Conservation (phyloP, 495 filamentous ascomycete species). For the Oidiodendron maius region DNA sequence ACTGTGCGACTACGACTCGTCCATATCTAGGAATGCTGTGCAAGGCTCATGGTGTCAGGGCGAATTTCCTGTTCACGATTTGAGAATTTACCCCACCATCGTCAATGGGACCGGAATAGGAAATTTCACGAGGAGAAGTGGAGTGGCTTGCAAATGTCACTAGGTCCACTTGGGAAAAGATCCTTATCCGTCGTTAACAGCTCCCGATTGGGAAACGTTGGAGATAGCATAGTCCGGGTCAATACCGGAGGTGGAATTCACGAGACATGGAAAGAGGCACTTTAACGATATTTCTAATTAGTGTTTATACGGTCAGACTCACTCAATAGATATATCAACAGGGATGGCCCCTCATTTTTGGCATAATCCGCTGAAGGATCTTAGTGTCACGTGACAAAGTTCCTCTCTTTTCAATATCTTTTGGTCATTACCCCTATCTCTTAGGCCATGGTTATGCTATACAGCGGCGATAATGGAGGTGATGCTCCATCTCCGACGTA, state of each 20-base stretch:
- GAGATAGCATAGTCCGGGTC: neutral
- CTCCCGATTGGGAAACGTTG: neutral
- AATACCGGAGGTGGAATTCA: neutral
- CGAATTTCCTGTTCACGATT: neutral
- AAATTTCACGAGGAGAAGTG: neutral
- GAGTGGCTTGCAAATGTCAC: neutral
- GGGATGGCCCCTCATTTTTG: neutral
- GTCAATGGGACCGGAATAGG: neutral
- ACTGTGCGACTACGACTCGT: neutral
- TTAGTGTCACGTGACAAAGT: neutral
- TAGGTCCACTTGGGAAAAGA: neutral
- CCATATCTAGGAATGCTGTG: neutral
- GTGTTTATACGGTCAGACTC: neutral
- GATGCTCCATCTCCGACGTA: conserved; percentile 10
- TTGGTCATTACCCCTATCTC: neutral
- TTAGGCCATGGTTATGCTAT: no score
- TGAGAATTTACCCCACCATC: neutral
- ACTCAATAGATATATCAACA: neutral
- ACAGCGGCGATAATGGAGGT: neutral
- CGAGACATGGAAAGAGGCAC: no score
- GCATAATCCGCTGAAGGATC: neutral
- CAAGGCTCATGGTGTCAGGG: neutral
- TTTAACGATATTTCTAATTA: no score
- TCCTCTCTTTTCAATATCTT: neutral
- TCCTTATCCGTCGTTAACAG: neutral